Evolutionary conservation across 2,329 filamentous ascomycete species (phyloP), one percentile per base, ranked within the genome.

Genomic region (Pyricularia sp.): DNA sequence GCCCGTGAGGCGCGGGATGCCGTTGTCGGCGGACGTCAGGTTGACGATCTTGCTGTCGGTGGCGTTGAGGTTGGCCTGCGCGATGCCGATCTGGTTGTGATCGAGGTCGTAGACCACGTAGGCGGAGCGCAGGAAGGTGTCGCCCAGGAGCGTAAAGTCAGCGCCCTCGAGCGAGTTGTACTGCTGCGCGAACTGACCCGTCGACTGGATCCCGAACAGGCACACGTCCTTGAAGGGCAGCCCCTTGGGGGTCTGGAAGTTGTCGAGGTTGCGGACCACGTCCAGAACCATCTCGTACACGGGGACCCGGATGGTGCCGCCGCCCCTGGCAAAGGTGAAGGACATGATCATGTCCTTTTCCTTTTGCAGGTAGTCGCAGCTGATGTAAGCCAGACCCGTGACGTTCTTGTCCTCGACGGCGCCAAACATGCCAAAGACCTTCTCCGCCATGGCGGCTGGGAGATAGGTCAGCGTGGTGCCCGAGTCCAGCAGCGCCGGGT

Each of bases 401-500:
- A 70, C 69, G 2, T 67, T 25, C 31, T 73, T 72, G 71, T 83
- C 81, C 55, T 79, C 78, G 50, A 78, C 75, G 28, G 79, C 81
- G 71, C 76, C 77, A 25, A 84, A 74, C 28, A 75, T 74, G 2
- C 73, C 69, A 72, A 79, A 80, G 65, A 86, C 74, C 10, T 72
- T 69, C 1, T 71, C 71, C 63, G 82, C 81, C 65, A 89, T 77
- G 42, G 77, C 72, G 70, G 84, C 78, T 0, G 89, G 89, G 0
- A 91, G 80, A 75, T 89, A 89, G 71, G 83, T 86, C 70, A 90
- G 77, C n/a, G 86, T 89, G 63, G 85, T 88, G 66, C 89, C 89
- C 1, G 88, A 90, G 78, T 92, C 89, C 65, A 92, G 84, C n/a
- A 91, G 80, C 64, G 88, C 87, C 20, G 72, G 68, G 61, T 71